These are phyloP conservation scores for Chaetomium strumarium DNA, from an alignment of 2,329 filamentous ascomycete species.

Conservation along the genomic window DNA sequence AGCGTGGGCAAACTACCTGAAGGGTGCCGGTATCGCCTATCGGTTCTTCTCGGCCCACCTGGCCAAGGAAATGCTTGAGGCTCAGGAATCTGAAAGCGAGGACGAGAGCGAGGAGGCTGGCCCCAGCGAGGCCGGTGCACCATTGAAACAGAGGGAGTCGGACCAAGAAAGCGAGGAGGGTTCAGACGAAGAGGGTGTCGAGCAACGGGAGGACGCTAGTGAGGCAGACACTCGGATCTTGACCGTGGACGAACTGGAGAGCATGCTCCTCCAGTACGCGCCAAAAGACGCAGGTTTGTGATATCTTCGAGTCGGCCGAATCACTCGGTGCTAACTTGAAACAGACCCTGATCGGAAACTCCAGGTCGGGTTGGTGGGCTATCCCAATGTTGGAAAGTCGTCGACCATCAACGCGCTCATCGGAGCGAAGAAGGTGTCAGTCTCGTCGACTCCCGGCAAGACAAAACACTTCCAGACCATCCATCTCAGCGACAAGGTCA, in stretches of 20 bases:
- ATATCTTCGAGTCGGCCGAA: no score
- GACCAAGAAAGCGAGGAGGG: constrained; percentile 17
- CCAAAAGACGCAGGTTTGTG: constrained; percentile 47
- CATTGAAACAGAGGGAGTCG: constrained; percentile 10
- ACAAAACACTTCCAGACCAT: constrained; percentile 99
- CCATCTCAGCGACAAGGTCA: constrained; percentile 80
- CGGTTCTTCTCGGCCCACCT: constrained; percentile 93
- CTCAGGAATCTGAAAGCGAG: constrained; percentile 36
- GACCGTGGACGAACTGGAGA: constrained; percentile 87
- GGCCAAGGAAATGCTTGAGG: constrained; percentile 84
- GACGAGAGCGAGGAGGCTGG: constrained; percentile 29
- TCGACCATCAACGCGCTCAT: constrained; percentile 99
- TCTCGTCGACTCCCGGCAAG: constrained; percentile 94
- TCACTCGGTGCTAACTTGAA: background rate
- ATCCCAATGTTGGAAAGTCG: constrained; percentile 98
- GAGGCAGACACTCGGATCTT: constrained; percentile 71
- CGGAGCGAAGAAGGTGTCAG: constrained; percentile 95
- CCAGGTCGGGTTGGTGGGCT: constrained; percentile 89
- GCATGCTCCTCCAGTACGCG: constrained; percentile 72
- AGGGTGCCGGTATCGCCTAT: constrained; percentile 74
- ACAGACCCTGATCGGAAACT: constrained; percentile 58
- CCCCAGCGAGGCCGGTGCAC: constrained; percentile 17
- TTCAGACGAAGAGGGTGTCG: constrained; percentile 31
- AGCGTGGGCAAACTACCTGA: constrained; percentile 83
- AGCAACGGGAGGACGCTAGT: constrained; percentile 29